phyloP scores from a whole-genome alignment of 2,329 filamentous ascomycete genomes.

The Hypoxylon sp. region DNA sequence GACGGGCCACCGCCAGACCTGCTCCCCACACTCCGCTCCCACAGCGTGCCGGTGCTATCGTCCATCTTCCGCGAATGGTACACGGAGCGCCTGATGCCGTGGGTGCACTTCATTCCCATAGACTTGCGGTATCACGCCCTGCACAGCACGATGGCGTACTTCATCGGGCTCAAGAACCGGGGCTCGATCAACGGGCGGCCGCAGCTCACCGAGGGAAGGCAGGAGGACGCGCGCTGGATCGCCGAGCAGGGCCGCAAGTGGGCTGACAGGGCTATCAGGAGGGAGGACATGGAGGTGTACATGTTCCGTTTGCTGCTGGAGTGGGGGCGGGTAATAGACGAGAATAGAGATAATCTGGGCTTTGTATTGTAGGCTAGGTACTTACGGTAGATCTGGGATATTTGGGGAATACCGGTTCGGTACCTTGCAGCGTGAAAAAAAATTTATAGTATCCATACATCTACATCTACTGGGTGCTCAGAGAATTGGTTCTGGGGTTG shows the following conservation, averaged over 20 bases:
- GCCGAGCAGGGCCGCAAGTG: constrained; percentile 74
- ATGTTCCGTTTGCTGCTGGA: constrained; percentile 82
- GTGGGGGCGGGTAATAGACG: constrained; percentile 78
- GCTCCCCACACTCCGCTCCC: constrained; percentile 73
- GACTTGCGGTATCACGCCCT: constrained; percentile 79
- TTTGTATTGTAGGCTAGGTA: constrained; percentile 49
- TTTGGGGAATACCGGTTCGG: not conserved
- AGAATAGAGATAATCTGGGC: constrained; percentile 64
- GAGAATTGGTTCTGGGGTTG: too few species aligned
- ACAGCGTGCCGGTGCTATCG: constrained; percentile 76
- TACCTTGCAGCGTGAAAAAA: not conserved
- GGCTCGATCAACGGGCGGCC: constrained; percentile 60
- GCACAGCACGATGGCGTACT: constrained; percentile 81
- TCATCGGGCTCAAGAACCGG: constrained; percentile 67
- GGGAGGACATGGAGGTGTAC: constrained; percentile 84
- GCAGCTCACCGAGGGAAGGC: constrained; percentile 62
- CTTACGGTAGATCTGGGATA: not conserved
- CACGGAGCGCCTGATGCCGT: constrained; percentile 78
- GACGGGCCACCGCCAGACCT: constrained; percentile 72
- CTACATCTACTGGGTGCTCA: not conserved
- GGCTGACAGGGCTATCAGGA: constrained; percentile 72
- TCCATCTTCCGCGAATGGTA: constrained; percentile 85
- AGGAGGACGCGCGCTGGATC: constrained; percentile 72
- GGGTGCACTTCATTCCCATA: constrained; percentile 84
- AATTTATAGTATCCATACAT: not conserved